Percentiles rank a stretch among this genome's conserved stretches.
These are phyloP conservation scores for Yarrowia galli DNA, from an alignment of 1,139 yeast genomes.

Conservation along the genomic window DNA sequence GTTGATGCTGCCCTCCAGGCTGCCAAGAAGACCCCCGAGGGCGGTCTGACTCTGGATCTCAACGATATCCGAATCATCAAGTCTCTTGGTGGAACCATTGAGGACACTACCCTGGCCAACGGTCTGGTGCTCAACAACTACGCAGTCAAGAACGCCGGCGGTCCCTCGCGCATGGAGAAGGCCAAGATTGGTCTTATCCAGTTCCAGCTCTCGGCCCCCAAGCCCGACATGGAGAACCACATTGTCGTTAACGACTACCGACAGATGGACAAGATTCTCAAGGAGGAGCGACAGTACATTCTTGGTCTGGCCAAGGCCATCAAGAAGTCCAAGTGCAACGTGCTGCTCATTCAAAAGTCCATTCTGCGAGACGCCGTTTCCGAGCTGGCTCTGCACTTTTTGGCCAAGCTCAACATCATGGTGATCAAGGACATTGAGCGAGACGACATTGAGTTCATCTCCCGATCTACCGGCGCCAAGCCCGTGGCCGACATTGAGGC, in stretches of 20 bases:
- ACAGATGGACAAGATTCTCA: constrained; percentile 97
- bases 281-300: constrained; percentile 95
- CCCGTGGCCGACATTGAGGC: constrained; percentile 96
- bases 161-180: constrained; percentile 94
- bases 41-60: constrained; percentile 71
- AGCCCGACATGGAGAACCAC: constrained; percentile 98
- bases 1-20: constrained; percentile 92
- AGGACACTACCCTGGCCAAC: constrained; percentile 89
- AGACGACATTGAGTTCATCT: constrained; percentile 92
- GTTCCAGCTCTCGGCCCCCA: constrained; percentile 97
- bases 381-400: constrained; percentile 92
- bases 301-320: constrained; percentile 94
- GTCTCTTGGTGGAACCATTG: constrained; percentile 97
- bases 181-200: constrained; percentile 92
- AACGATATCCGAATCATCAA: constrained; percentile 87
- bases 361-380: constrained; percentile 97
- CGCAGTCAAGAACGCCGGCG: constrained; percentile 89
- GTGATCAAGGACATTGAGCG: constrained; percentile 96
- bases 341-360: constrained; percentile 89
- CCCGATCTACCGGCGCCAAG: constrained; percentile 90
- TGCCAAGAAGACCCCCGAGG: constrained; percentile 60
- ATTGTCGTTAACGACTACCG: constrained; percentile 97
- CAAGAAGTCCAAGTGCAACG: constrained; percentile 96
- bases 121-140: constrained; percentile 94
- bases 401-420: constrained; percentile 89